phyloP scores from a whole-genome alignment of 306 rosid species.

The Sindora glabra region DNA sequence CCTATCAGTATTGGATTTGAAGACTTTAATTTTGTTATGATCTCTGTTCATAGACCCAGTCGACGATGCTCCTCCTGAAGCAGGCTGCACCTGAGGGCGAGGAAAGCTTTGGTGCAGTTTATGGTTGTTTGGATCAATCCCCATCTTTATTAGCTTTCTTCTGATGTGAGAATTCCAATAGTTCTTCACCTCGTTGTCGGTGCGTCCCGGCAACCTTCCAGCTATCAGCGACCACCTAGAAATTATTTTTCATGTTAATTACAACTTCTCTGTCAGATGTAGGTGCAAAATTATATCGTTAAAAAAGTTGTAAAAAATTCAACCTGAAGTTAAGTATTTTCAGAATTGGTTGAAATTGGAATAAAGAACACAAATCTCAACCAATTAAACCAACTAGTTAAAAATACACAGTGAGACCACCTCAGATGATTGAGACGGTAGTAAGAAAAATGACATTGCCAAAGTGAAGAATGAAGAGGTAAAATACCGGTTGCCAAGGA shows the following conservation, averaged over 20 bases:
- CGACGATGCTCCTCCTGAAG: slow-evolving; percentile 6
- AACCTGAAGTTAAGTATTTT: no score
- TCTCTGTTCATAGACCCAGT: slow-evolving; percentile 18
- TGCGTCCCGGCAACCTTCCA: slow-evolving; percentile 59
- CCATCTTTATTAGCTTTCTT: slow-evolving; percentile 41
- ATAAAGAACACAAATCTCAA: no score
- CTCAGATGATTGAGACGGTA: no score
- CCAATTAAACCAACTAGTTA: no score
- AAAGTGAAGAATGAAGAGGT: background rate
- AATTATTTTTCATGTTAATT: background rate
- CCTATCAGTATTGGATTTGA: background rate
- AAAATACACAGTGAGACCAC: no score
- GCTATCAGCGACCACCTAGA: slow-evolving; percentile 64
- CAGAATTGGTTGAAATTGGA: no score
- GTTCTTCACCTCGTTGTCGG: slow-evolving; percentile 61
- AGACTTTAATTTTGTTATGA: background rate
- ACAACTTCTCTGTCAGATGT: background rate
- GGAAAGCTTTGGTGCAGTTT: slow-evolving; percentile 23
- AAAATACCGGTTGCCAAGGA: slow-evolving; percentile 64
- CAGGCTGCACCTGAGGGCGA: background rate
- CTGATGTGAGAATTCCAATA: slow-evolving; percentile 60
- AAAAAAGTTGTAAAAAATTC: no score
- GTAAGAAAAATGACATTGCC: background rate
- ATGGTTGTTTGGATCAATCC: slow-evolving; percentile 54
- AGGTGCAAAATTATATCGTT: no score